Evolutionary conservation across 768 basidiomycete genomes (phyloP), one percentile per base, ranked within the genome.

Genomic region (Russula olivacea): DNA sequence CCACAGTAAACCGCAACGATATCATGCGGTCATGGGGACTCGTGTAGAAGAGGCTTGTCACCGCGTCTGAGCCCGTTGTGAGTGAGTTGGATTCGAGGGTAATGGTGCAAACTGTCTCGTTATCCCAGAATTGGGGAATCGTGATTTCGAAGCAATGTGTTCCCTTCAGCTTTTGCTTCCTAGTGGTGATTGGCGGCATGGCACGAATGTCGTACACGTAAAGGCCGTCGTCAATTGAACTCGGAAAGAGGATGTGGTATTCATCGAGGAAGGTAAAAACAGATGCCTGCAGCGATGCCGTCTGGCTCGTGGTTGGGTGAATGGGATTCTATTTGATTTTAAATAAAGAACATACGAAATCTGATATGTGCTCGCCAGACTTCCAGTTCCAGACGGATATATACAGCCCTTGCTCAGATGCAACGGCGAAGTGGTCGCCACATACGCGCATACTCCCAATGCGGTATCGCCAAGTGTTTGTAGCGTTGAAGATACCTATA

Each of bases 121-220:
- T 12, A 7, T 3, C 23, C 23, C 54, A 25, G 11, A n/a, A 49
- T 9, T 4, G 47, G 36, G 48, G 10, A 2, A 43, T 19, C 14
- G 61, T 17, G 11, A 55, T 49, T 50, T 61, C 61, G 36, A 61
- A 61, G 48, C 61, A 61, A 21, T 61, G 61, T 7, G 61, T 61
- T 23, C 61, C 61, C 38, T 56, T 55, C 38, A 30, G n/a, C 21
- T 56, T 61, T 49, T 5, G 47, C 7, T 45, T 48, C 28, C 30
- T 49, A 28, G 30, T 32, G 38, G 21, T 41, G 30, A 56, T 50
- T 17, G 55, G 55, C n/a, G 55, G 61, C 49, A 61, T 61, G 38
- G 55, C 21, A 36, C 28, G 55, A n/a, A 51, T 25, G 17, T 61
- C 61, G 7, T 61, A 61, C 19, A 57, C 48, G 21, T 61, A 61